These are phyloP conservation scores for Globisporangium abappressorium DNA, from an alignment of 352 stramenopile genomes.

Conservation along the genomic window DNA sequence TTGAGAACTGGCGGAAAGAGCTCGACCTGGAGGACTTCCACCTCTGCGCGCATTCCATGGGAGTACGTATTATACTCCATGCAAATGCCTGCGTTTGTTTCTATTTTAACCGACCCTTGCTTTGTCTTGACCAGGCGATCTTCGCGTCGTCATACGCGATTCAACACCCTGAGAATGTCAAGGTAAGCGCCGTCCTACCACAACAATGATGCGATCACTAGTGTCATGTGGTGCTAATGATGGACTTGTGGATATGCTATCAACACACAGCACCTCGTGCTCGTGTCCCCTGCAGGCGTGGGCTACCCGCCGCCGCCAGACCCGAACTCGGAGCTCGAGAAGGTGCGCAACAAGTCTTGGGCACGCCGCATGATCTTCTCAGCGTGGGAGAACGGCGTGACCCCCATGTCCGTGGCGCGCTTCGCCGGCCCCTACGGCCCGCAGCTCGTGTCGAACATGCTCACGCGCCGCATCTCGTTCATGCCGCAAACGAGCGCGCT, in stretches of 20 bases:
- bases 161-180: constrained; percentile 53
- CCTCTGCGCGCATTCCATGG: constrained; percentile 81
- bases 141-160: constrained; percentile 77
- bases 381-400: constrained; percentile 66
- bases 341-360: constrained; percentile 45
- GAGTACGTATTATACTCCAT: constrained; percentile 30
- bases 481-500: constrained; percentile 71
- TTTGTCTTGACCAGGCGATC: constrained; percentile 51
- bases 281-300: constrained; percentile 72
- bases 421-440: constrained; percentile 76
- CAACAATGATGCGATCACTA: neutral
- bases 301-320: constrained; percentile 46
- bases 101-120: neutral
- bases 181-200: constrained; percentile 22
- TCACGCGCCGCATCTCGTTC: constrained; percentile 67
- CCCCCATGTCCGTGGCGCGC: constrained; percentile 72
- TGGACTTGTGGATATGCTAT: neutral
- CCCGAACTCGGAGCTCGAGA: constrained; percentile 32
- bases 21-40: constrained; percentile 68
- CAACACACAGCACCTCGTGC: constrained; percentile 57
- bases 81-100: neutral
- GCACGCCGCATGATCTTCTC: constrained; percentile 45
- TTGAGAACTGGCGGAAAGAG: constrained; percentile 79
- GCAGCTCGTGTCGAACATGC: constrained; percentile 64
- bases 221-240: neutral